phyloP scores from a whole-genome alignment of 2,329 filamentous ascomycete species.

The Fusarium chaquense region DNA sequence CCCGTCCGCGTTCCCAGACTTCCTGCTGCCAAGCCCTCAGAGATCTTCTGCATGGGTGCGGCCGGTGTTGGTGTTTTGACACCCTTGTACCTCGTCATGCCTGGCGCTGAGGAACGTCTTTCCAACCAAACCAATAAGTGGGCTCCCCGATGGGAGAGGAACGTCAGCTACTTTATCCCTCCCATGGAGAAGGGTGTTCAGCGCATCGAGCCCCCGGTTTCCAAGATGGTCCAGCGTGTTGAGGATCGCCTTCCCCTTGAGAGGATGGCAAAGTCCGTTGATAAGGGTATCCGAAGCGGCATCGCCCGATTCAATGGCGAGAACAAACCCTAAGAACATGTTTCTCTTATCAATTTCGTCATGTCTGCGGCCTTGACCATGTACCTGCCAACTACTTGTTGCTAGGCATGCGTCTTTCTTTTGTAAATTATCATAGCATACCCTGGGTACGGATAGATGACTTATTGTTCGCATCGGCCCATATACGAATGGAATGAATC shows the following conservation, averaged over 20 bases:
- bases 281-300: slow-evolving; percentile 61
- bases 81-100: slow-evolving; percentile 69
- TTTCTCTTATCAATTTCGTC: not conserved
- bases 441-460: slow-evolving; percentile 35
- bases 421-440: slow-evolving; percentile 43
- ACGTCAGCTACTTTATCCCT: slow-evolving; percentile 65
- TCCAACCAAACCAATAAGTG: slow-evolving; percentile 67
- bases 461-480: slow-evolving; percentile 15
- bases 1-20: slow-evolving; percentile 61
- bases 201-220: slow-evolving; percentile 62
- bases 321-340: slow-evolving; percentile 37
- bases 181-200: slow-evolving; percentile 62
- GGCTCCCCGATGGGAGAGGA: slow-evolving; percentile 71
- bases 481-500: slow-evolving; percentile 29
- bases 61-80: slow-evolving; percentile 66
- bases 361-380: not conserved
- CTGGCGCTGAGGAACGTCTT: slow-evolving; percentile 66
- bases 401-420: slow-evolving; percentile 16
- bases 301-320: slow-evolving; percentile 56
- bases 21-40: slow-evolving; percentile 61
- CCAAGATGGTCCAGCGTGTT: slow-evolving; percentile 59
- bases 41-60: slow-evolving; percentile 65
- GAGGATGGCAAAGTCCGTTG: slow-evolving; percentile 62
- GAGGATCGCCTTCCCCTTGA: slow-evolving; percentile 63
- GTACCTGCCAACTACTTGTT: not conserved